Evolutionary conservation across 441 rosid genomes (phyloP).

Genomic region (Adansonia gregorii): DNA sequence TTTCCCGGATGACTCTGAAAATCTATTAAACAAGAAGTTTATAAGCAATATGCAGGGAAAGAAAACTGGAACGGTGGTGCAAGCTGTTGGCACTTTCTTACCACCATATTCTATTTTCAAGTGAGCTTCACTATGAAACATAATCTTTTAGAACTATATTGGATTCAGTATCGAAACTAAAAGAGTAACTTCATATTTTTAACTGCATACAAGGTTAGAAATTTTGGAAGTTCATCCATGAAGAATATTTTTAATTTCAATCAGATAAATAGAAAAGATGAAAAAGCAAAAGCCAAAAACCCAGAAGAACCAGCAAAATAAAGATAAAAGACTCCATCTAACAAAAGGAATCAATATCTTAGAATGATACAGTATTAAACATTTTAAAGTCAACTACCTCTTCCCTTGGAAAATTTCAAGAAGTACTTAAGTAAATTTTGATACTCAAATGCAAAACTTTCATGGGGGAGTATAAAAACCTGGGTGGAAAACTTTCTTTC

Average conservation of each 20-base stretch:
- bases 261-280: neutral
- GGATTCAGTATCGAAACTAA: neutral
- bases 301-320: neutral
- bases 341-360: neutral
- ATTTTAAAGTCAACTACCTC: neutral
- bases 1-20: neutral
- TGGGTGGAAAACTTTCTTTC: slow-evolving; percentile 75
- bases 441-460: slow-evolving; percentile 5
- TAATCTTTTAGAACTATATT: neutral
- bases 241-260: neutral
- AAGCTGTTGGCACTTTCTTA: neutral
- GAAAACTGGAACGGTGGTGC: neutral
- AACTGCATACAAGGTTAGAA: neutral
- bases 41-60: neutral
- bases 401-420: neutral
- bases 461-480: slow-evolving; percentile 43
- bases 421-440: neutral
- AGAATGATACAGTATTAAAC: neutral
- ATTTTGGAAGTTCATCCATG: neutral
- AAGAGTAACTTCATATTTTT: neutral
- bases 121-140: neutral
- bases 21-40: neutral
- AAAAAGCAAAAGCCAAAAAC: neutral
- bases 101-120: neutral
- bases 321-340: neutral